phyloP scores from a whole-genome alignment of 2,329 filamentous ascomycete genomes.

The Phaeosphaeria sp. region DNA sequence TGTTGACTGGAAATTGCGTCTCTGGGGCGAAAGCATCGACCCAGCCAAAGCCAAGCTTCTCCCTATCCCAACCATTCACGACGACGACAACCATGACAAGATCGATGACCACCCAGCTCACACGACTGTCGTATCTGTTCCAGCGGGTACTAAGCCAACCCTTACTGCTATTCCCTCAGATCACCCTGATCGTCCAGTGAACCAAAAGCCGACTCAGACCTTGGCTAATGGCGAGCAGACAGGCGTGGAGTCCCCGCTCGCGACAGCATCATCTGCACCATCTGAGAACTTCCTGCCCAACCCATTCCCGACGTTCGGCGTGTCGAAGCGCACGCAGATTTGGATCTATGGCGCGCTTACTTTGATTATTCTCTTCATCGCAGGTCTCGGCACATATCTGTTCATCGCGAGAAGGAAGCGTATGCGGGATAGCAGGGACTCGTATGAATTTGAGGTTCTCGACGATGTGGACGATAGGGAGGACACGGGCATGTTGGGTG shows the following conservation, averaged over 20 bases:
- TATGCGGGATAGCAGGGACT: conserved; percentile 75
- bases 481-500: conserved; percentile 57
- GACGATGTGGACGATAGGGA: conserved; percentile 75
- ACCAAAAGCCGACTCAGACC: conserved; percentile 58
- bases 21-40: conserved; percentile 91
- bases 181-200: conserved; percentile 62
- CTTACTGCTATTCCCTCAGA: conserved; percentile 54
- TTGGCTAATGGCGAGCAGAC: conserved; percentile 36
- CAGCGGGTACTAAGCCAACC: conserved; percentile 54
- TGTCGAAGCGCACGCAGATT: conserved; percentile 82
- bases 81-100: conserved; percentile 79
- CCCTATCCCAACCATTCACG: conserved; percentile 81
- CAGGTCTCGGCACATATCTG: conserved; percentile 80
- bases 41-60: conserved; percentile 73
- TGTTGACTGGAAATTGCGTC: conserved; percentile 88
- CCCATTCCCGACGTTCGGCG: conserved; percentile 88
- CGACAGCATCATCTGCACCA: conserved; percentile 28
- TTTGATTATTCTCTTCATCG: conserved; percentile 86
- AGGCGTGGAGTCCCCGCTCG: conserved; percentile 16
- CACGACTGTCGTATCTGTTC: conserved; percentile 63
- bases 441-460: conserved; percentile 94
- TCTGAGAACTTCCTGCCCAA: conserved; percentile 72
- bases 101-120: conserved; percentile 63
- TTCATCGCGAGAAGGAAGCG: conserved; percentile 79
- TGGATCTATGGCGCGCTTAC: conserved; percentile 91